Base-by-base conservation (phyloP, 495 filamentous ascomycete species). In the Aspergillus ostianus region DNA sequence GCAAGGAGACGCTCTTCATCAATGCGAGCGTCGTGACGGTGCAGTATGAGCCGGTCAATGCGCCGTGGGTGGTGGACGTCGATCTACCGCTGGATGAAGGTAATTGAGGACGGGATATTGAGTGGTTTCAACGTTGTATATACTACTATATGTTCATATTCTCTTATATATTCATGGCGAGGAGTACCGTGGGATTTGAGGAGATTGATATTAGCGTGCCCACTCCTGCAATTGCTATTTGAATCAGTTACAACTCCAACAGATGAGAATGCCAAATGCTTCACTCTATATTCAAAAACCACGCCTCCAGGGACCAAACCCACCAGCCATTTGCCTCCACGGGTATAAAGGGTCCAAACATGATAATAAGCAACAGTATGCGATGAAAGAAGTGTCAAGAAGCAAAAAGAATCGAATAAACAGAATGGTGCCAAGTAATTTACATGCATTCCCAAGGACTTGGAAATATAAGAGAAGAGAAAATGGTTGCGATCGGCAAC, bases 1-100 rank as follows among this genome's bases (percentile, higher is more conserved):
- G 85, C 0, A 60, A 78, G 57, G 80, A 89, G 61, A 91, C 90
- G 7, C 58, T 92, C 4, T 87, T 91, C 69, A 81, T 91, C 6
- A 92, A 92, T 77, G 90, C 88, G 3, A 82, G 83, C 57, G 81
- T 90, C 27, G 78, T 83, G 65, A 78, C 74, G 23, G 64, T 82
- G 17, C 50, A 56, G 13, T 87, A 86, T 70, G 58, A 65, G 18
- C 74, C 82, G 15, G 47, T 65, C 17, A 82, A 89, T 70, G 80
- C 79, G 50, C 82, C 85, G 1, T 90, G 84, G 85, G 51, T 88
- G 10, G 80, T 90, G 29, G 85, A 89, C 70, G 56, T 90, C 48
- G 86, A 89, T 62, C 66, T 88, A 18, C 80, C 78, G 6, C 2
- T 53, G 48, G 55, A 49, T 41, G 36, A 41, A 12, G 36, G 36